Percentiles rank a stretch among this genome's conserved stretches.
phyloP scores from a whole-genome alignment of 805 yeast genomes.

The Myxozyma neotropica region DNA sequence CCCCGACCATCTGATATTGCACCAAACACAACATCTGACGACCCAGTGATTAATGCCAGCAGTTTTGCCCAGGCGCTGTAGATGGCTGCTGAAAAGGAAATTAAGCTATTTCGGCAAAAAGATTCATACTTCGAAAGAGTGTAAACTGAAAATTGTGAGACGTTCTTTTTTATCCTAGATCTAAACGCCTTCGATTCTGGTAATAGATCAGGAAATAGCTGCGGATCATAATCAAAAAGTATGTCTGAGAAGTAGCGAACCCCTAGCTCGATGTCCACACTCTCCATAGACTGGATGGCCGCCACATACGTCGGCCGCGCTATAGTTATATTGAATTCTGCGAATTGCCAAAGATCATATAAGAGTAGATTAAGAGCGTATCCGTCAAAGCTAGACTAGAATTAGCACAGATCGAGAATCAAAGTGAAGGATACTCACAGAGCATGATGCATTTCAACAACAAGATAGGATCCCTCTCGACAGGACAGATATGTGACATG shows the following conservation, averaged over 20 bases:
- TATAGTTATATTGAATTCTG: background rate
- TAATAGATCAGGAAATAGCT: slow-evolving; percentile 16
- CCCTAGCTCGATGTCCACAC: slow-evolving; percentile 4
- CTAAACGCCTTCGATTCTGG: background rate
- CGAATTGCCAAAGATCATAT: slow-evolving; percentile 2
- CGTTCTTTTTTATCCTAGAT: background rate
- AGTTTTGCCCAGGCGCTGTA: slow-evolving; percentile 34
- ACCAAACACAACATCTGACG: slow-evolving; percentile 35
- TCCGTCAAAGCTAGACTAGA: slow-evolving; percentile 23
- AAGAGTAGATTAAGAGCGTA: slow-evolving; percentile 25
- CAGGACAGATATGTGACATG: background rate
- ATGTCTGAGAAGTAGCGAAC: background rate
- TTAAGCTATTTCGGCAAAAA: background rate
- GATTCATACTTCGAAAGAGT: slow-evolving; percentile 2
- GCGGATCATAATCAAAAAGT: slow-evolving; percentile 9
- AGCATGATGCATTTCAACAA: slow-evolving; percentile 28
- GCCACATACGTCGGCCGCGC: slow-evolving; percentile 7
- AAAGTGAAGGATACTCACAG: slow-evolving; percentile 17
- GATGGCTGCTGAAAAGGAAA: slow-evolving; percentile 12
- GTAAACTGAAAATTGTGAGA: background rate
- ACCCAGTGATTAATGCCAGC: slow-evolving; percentile 16
- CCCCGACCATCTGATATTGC: slow-evolving; percentile 35
- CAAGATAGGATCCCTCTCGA: background rate
- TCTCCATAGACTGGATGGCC: slow-evolving; percentile 8
- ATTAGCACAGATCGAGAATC: background rate